phyloP scores from a whole-genome alignment of 176 grass and related monocot species.

The Rhipidocladum racemiflorum region DNA sequence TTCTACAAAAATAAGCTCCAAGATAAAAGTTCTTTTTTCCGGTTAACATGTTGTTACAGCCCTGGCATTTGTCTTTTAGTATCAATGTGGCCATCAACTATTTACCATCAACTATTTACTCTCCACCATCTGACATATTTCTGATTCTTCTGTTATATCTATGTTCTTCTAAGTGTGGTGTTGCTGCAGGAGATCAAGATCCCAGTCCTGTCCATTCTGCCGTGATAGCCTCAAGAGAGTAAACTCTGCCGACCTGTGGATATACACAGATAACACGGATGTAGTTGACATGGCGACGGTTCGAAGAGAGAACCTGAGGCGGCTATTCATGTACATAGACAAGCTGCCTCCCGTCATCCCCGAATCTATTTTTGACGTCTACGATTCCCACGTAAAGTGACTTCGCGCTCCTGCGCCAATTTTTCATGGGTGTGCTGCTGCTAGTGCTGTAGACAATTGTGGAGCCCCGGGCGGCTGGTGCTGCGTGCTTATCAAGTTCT shows the following conservation, averaged over 20 bases:
- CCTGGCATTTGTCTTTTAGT: neutral
- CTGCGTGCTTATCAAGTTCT: neutral
- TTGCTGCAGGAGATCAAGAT: conserved; percentile 69
- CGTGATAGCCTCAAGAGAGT: conserved; percentile 68
- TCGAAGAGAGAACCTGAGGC: conserved; percentile 66
- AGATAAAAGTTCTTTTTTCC: neutral
- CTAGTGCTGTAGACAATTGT: conserved; percentile 7
- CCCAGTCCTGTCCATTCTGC: conserved; percentile 91
- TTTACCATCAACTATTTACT: neutral
- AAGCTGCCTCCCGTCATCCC: conserved; percentile 78
- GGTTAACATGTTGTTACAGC: neutral
- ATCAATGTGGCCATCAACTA: neutral
- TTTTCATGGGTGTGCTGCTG: neutral
- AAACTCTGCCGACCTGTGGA: conserved; percentile 74
- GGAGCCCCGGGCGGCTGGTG: conserved; percentile 27
- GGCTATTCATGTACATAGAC: conserved; percentile 81
- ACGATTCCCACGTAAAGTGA: conserved; percentile 84
- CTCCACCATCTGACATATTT: neutral
- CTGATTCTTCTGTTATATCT: neutral
- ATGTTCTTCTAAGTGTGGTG: neutral
- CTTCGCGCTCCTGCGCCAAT: neutral
- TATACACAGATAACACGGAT: conserved; percentile 65
- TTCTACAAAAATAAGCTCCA: neutral
- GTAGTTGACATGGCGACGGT: conserved; percentile 61
- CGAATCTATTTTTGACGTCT: conserved; percentile 60